These are phyloP conservation scores for Cyamopsis tetragonoloba DNA, from an alignment of 306 rosid genomes.

Conservation along the genomic window DNA sequence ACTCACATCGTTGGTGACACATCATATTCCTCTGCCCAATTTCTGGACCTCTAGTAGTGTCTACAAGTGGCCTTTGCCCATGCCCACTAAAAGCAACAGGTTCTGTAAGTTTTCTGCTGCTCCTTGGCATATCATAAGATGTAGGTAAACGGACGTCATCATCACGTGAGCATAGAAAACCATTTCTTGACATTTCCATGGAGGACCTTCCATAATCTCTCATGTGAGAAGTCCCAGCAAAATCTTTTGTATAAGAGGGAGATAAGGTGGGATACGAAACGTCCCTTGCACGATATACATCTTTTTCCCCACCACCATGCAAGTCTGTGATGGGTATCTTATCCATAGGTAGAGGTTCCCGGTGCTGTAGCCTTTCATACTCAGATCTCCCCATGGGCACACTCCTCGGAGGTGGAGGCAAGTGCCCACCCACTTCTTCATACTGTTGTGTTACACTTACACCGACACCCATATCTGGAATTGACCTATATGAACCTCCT, in stretches of 20 bases:
- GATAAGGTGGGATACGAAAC: constrained; percentile 31
- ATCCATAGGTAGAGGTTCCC: constrained; percentile 35
- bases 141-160: constrained; percentile 37
- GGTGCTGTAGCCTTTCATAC: constrained; percentile 45
- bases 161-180: constrained; percentile 41
- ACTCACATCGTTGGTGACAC: constrained; percentile 37
- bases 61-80: constrained; percentile 45
- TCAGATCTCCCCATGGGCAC: constrained; percentile 39
- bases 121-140: constrained; percentile 48
- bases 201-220: constrained; percentile 51
- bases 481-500: constrained; percentile 44
- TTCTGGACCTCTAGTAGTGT: constrained; percentile 47
- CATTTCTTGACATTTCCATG: constrained; percentile 39
- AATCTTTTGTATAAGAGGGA: constrained; percentile 49
- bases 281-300: constrained; percentile 43
- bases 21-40: constrained; percentile 40
- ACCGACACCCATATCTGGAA: constrained; percentile 37
- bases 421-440: constrained; percentile 34
- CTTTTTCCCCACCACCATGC: constrained; percentile 39
- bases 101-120: constrained; percentile 41
- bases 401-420: constrained; percentile 39
- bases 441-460: constrained; percentile 25
- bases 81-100: constrained; percentile 40
- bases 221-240: constrained; percentile 44
- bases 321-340: constrained; percentile 42